Evolutionary conservation across 441 rosid genomes (phyloP).

Genomic region (Euphorbia schlechtendalii): DNA sequence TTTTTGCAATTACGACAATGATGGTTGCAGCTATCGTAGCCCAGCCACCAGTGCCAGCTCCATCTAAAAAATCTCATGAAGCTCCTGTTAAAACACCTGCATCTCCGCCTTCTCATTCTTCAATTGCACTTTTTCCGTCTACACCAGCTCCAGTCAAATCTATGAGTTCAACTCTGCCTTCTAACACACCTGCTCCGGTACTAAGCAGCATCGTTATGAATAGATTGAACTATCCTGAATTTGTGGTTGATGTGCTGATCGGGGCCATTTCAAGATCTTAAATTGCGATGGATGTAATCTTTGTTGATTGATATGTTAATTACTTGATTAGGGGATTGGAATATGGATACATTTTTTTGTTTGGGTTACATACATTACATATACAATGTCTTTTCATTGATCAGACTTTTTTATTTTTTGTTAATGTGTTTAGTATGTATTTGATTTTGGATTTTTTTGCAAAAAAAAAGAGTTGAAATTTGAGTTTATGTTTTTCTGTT

Average conservation of each 20-base stretch:
- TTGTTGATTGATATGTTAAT: not conserved
- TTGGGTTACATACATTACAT: too few species aligned
- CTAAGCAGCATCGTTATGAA: not conserved
- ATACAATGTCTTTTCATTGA: too few species aligned
- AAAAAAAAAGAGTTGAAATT: too few species aligned
- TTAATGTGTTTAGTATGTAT: too few species aligned
- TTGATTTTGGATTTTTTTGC: too few species aligned
- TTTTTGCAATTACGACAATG: constrained; percentile 1
- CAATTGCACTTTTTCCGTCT: constrained; percentile 7
- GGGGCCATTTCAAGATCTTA: too few species aligned
- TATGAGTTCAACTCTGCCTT: constrained; percentile 5
- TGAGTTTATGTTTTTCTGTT: too few species aligned
- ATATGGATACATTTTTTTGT: too few species aligned
- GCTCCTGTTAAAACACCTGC: not conserved
- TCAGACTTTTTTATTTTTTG: too few species aligned
- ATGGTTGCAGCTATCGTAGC: constrained; percentile 7
- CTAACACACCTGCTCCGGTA: constrained; percentile 7
- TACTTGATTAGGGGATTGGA: too few species aligned
- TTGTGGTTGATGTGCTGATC: not conserved
- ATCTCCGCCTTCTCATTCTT: too few species aligned
- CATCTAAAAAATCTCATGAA: not conserved
- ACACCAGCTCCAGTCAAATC: constrained; percentile 2
- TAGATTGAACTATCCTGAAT: too few species aligned
- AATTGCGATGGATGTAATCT: not conserved
- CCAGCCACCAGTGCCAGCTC: constrained; percentile 5